Conservation (phyloP, 352 stramenopile genomes). For the Phytophthora sp. region DNA sequence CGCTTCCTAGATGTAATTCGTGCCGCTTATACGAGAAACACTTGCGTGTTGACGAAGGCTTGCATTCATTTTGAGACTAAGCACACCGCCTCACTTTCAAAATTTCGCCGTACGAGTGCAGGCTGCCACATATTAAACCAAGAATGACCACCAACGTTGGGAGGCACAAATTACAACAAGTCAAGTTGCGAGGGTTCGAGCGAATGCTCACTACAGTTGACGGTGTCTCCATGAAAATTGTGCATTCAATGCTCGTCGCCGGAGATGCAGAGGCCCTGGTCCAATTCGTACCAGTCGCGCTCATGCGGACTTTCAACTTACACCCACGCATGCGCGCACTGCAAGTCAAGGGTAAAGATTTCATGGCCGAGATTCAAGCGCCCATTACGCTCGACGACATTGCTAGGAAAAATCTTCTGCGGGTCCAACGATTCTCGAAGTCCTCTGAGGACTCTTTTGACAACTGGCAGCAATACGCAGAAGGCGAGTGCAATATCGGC, state of each 20-base stretch:
- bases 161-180: neutral
- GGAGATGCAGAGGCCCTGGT: slow-evolving; percentile 25
- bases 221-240: slow-evolving; percentile 32
- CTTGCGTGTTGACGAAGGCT: no score
- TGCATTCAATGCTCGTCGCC: slow-evolving; percentile 35
- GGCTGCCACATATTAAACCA: no score
- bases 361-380: slow-evolving; percentile 36
- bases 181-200: slow-evolving; percentile 41
- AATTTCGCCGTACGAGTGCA: neutral
- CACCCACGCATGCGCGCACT: slow-evolving; percentile 47
- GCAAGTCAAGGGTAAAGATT: slow-evolving; percentile 33
- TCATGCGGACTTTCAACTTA: slow-evolving; percentile 47
- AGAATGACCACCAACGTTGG: neutral
- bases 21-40: no score
- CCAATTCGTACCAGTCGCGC: slow-evolving; percentile 25
- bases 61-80: no score
- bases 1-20: neutral
- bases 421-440: slow-evolving; percentile 7
- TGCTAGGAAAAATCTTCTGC: slow-evolving; percentile 10
- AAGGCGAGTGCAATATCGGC: slow-evolving; percentile 6
- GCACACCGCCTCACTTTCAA: slow-evolving; percentile 12
- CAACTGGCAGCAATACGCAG: slow-evolving; percentile 14
- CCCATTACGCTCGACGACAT: slow-evolving; percentile 27
- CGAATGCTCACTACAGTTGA: slow-evolving; percentile 32
- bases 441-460: neutral